Percentiles rank a stretch among this genome's conserved stretches.
Conservation (phyloP, 768 basidiomycete species). For the Amanita polypyramis region DNA sequence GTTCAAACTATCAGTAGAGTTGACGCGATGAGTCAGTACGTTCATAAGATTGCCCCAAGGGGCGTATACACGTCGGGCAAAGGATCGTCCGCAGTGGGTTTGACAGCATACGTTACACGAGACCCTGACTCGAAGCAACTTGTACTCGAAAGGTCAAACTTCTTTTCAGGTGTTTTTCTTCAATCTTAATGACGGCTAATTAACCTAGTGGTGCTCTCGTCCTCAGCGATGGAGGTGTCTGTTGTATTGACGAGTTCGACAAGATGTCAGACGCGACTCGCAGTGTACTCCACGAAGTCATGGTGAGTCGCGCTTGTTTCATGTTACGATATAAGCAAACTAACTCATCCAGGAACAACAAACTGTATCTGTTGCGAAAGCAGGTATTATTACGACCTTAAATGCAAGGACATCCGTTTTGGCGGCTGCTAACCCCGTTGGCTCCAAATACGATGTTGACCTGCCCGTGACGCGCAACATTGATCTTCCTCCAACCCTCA, state of each 20-base stretch:
- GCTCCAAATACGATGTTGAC: slow-evolving; percentile 88
- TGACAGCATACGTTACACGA: slow-evolving; percentile 96
- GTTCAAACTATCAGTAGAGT: neutral
- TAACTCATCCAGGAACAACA: slow-evolving; percentile 95
- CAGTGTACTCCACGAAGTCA: slow-evolving; percentile 97
- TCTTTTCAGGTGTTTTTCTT: neutral
- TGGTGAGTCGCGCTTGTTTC: slow-evolving; percentile 38
- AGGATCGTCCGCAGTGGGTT: slow-evolving; percentile 95
- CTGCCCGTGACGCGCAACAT: slow-evolving; percentile 93
- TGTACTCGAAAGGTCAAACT: slow-evolving; percentile 79
- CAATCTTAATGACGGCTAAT: slow-evolving; percentile 4
- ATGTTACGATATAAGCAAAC: neutral
- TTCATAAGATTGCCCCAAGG: slow-evolving; percentile 96
- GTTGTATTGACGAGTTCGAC: slow-evolving; percentile 98
- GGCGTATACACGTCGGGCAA: slow-evolving; percentile 98
- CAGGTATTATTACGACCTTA: slow-evolving; percentile 96
- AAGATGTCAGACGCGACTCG: slow-evolving; percentile 98
- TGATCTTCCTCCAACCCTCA: slow-evolving; percentile 93
- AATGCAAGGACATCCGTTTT: slow-evolving; percentile 98
- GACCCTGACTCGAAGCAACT: slow-evolving; percentile 98
- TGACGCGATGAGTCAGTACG: slow-evolving; percentile 50
- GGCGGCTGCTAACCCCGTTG: slow-evolving; percentile 95
- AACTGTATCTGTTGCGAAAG: slow-evolving; percentile 98
- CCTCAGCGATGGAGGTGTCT: slow-evolving; percentile 91
- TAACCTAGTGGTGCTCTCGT: slow-evolving; percentile 77